phyloP scores from a whole-genome alignment of 768 basidiomycete species.

The Amanita phalloides region DNA sequence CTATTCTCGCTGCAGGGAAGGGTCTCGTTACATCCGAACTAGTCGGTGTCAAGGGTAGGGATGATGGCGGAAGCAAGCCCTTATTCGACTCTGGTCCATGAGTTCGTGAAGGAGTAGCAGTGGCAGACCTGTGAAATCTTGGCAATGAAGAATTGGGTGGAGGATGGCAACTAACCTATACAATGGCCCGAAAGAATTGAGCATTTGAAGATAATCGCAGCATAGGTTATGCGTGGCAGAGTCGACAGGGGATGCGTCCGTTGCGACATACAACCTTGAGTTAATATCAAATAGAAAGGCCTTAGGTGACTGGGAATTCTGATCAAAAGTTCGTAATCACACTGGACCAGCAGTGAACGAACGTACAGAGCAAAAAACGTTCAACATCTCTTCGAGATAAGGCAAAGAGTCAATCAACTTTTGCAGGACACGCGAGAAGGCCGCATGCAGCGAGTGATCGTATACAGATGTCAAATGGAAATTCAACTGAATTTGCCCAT shows the following conservation, averaged over 20 bases:
- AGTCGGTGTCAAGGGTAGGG: constrained; percentile 12
- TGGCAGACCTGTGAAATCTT: constrained; percentile 17
- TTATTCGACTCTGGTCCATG: constrained; percentile 16
- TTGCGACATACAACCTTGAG: constrained; percentile 85
- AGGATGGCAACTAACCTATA: constrained; percentile 50
- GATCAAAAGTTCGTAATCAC: constrained; percentile 5
- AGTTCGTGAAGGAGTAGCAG: constrained; percentile 18
- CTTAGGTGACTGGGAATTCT: constrained; percentile 92
- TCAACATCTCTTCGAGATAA: constrained; percentile 78
- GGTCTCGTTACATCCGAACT: constrained; percentile 6
- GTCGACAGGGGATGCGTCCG: constrained; percentile 88
- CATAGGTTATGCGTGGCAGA: constrained; percentile 80
- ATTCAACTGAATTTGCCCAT: constrained; percentile 69
- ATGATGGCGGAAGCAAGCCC: constrained; percentile 12
- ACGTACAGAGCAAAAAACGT: constrained; percentile 72
- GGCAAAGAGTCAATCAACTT: constrained; percentile 78
- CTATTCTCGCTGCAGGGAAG: not conserved
- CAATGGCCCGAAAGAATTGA: constrained; percentile 75
- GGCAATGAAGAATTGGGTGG: not conserved
- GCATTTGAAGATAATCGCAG: constrained; percentile 83
- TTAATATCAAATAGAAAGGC: constrained; percentile 86
- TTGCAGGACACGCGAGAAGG: constrained; percentile 84
- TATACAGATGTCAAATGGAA: constrained; percentile 92
- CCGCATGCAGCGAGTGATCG: constrained; percentile 86
- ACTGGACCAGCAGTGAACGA: not conserved